These are phyloP conservation scores for Corchorus olitorius DNA, from an alignment of 345 rosid species.

Conservation along the genomic window DNA sequence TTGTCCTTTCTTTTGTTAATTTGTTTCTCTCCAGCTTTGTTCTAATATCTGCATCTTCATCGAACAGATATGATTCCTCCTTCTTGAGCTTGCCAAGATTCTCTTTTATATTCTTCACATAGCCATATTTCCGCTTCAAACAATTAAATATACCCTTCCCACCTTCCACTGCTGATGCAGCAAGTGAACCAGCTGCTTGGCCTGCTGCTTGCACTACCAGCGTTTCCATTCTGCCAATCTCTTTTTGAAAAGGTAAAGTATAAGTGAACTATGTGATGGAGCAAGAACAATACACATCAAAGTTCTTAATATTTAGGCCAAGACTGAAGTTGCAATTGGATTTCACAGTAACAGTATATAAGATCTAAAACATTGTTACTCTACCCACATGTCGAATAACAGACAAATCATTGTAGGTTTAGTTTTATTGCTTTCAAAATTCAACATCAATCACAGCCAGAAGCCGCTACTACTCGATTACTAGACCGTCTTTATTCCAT, in stretches of 20 bases:
- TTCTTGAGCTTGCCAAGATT: neutral
- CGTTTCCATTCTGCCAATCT: constrained; percentile 13
- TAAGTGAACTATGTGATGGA: neutral
- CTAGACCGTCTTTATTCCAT: neutral
- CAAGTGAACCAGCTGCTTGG: constrained; percentile 3
- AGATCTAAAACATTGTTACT: neutral
- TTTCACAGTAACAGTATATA: neutral
- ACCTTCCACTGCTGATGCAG: constrained; percentile 3
- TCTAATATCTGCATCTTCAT: constrained; percentile 1
- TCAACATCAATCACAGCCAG: neutral
- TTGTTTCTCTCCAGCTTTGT: constrained; percentile 6
- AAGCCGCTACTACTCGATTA: neutral
- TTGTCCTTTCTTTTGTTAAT: constrained; percentile 5
- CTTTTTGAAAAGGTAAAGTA: neutral
- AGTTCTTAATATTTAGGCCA: neutral
- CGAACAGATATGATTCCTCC: neutral
- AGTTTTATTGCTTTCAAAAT: neutral
- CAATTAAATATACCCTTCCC: constrained; percentile 16
- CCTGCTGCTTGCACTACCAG: constrained; percentile 4
- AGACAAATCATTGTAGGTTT: neutral
- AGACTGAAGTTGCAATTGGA: neutral
- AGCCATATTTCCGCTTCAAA: constrained; percentile 7
- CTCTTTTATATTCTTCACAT: constrained; percentile 12
- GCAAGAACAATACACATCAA: neutral
- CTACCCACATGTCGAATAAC: neutral